Evolutionary conservation across 2,329 filamentous ascomycete species (phyloP).

Genomic region (Tolypocladium tropicale): DNA sequence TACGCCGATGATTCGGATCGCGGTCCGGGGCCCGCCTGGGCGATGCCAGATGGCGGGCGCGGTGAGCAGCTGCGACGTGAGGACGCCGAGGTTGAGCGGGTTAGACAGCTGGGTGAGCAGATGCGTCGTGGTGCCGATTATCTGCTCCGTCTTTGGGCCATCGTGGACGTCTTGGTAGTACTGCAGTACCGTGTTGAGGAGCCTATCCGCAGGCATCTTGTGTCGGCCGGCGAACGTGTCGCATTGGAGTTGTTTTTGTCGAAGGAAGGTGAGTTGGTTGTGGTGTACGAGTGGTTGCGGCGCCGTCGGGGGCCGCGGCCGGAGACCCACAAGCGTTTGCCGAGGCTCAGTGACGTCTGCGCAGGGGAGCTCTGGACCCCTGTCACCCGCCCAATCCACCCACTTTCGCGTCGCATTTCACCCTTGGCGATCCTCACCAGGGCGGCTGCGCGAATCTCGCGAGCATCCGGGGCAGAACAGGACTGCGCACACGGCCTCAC

Average conservation of each 20-base stretch:
- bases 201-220: constrained; percentile 54
- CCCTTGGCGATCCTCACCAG: neutral
- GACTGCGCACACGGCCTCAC: neutral
- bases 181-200: constrained; percentile 57
- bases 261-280: constrained; percentile 4
- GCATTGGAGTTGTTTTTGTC: neutral
- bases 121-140: constrained; percentile 55
- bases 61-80: constrained; percentile 61
- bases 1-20: constrained; percentile 57
- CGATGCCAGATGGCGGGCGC: constrained; percentile 61
- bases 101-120: constrained; percentile 63
- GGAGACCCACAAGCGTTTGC: constrained; percentile 8
- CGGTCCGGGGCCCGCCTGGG: constrained; percentile 49
- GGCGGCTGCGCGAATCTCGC: neutral
- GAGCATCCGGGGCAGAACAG: neutral
- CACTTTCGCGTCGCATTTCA: neutral
- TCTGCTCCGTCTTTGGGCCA: constrained; percentile 39
- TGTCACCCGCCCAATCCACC: too few relatives aligned
- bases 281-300: neutral
- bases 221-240: neutral
- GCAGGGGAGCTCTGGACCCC: neutral
- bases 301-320: neutral
- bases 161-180: constrained; percentile 45
- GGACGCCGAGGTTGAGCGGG: constrained; percentile 61
- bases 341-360: constrained; percentile 14